Conservation (phyloP, 1,139 yeast species). For the Debaryomycetaceae sp. region DNA sequence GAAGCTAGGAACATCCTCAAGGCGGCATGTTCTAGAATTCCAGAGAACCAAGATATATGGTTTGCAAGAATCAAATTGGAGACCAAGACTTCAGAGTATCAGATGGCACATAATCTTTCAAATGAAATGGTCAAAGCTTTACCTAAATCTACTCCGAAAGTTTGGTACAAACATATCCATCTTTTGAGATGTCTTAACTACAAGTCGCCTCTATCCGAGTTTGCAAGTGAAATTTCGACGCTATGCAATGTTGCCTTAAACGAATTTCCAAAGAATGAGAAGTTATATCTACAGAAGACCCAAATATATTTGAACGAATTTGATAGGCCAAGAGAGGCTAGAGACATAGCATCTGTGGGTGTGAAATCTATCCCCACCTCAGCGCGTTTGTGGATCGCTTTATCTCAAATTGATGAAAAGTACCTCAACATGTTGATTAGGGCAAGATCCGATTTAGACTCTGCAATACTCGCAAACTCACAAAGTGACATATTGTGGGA, state of each 20-base stretch:
- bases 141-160: slow-evolving; percentile 37
- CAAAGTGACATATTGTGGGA: slow-evolving; percentile 51
- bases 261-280: slow-evolving; percentile 42
- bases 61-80: slow-evolving; percentile 69
- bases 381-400: slow-evolving; percentile 51
- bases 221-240: slow-evolving; percentile 28
- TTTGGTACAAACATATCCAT: slow-evolving; percentile 65
- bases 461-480: slow-evolving; percentile 56
- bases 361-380: slow-evolving; percentile 44
- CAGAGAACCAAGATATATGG: slow-evolving; percentile 58
- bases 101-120: slow-evolving; percentile 43
- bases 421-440: slow-evolving; percentile 40
- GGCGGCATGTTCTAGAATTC: slow-evolving; percentile 38
- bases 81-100: slow-evolving; percentile 31
- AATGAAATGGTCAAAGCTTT: slow-evolving; percentile 32
- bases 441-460: slow-evolving; percentile 73
- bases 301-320: slow-evolving; percentile 42
- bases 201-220: slow-evolving; percentile 6
- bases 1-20: slow-evolving; percentile 54
- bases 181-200: slow-evolving; percentile 37
- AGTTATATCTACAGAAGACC: slow-evolving; percentile 57
- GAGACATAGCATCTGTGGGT: slow-evolving; percentile 48
- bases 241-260: slow-evolving; percentile 44
- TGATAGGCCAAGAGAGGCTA: slow-evolving; percentile 35
- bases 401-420: slow-evolving; percentile 49